These are phyloP conservation scores for Entomortierella chlamydospora DNA, from an alignment of 192 early-diverging fungal genomes.

Conservation along the genomic window DNA sequence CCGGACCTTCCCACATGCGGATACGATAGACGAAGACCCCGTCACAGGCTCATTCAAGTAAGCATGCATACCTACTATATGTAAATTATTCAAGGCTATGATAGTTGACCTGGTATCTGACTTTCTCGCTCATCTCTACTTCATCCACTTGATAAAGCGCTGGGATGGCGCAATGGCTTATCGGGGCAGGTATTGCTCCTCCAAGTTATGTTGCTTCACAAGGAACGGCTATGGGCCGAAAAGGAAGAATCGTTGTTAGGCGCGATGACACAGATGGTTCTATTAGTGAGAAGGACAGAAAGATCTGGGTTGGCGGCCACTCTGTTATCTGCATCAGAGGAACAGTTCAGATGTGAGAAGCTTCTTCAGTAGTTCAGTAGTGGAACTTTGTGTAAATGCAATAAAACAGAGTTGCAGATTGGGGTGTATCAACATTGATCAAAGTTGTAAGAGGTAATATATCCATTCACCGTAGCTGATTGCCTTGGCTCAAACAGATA, in stretches of 20 bases:
- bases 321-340: slow-evolving; percentile 22
- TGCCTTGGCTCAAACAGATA: too few species aligned
- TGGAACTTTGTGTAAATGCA: neutral
- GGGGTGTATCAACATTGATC: too few species aligned
- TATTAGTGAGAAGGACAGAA: slow-evolving; percentile 2
- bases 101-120: too few species aligned
- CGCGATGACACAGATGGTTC: slow-evolving; percentile 21
- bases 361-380: neutral
- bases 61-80: too few species aligned
- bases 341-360: slow-evolving; percentile 13
- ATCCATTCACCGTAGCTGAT: too few species aligned
- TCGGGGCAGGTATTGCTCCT: slow-evolving; percentile 18
- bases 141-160: slow-evolving; percentile 8
- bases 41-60: slow-evolving; percentile 43
- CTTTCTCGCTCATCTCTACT: neutral
- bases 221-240: slow-evolving; percentile 29
- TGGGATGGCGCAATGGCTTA: slow-evolving; percentile 37
- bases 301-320: slow-evolving; percentile 32
- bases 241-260: slow-evolving; percentile 12
- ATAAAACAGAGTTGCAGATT: neutral
- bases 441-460: too few species aligned
- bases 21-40: slow-evolving; percentile 16
- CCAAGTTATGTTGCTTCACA: slow-evolving; percentile 24
- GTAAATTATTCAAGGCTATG: too few species aligned
- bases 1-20: slow-evolving; percentile 21